A percentile compares a stretch with the other conserved stretches of the same genome.
phyloP scores from a whole-genome alignment of 1,284 basidiomycete species.

The Pholiota adiposa region DNA sequence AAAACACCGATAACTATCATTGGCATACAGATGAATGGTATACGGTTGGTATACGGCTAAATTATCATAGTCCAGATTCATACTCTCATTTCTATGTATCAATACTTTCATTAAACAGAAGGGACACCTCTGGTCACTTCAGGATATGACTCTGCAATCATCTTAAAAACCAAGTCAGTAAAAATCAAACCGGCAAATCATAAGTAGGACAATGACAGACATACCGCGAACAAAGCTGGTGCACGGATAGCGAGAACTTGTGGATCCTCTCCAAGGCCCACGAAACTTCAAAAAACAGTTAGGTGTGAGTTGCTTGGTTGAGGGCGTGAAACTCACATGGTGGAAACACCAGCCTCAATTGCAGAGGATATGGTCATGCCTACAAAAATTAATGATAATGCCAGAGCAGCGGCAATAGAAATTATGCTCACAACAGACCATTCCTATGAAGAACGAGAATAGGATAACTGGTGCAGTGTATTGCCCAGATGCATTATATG shows the following conservation, averaged over 20 bases:
- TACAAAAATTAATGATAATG: conserved; percentile 30
- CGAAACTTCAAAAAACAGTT: conserved; percentile 54
- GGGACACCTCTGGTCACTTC: conserved; percentile 59
- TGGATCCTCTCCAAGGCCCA: conserved; percentile 83
- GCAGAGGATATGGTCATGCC: conserved; percentile 71
- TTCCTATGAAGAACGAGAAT: conserved; percentile 82
- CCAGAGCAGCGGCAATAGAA: conserved; percentile 3
- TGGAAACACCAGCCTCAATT: conserved; percentile 83
- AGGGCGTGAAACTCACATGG: conserved; percentile 57
- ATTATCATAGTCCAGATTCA: background rate
- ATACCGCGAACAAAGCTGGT: conserved; percentile 70
- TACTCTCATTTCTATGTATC: background rate
- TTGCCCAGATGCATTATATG: conserved; percentile 74
- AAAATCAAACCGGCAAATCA: background rate
- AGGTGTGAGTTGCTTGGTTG: background rate
- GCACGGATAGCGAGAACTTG: conserved; percentile 75
- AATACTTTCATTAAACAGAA: conserved; percentile 11
- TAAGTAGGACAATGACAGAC: conserved; percentile 24
- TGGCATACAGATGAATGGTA: no score
- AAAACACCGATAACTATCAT: no score
- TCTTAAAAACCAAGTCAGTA: conserved; percentile 34
- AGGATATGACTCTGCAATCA: conserved; percentile 66
- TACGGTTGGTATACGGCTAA: background rate
- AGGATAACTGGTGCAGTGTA: conserved; percentile 80
- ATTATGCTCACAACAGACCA: conserved; percentile 65